Percentiles rank a stretch among this genome's conserved stretches.
phyloP scores from a whole-genome alignment of 768 basidiomycete species.

The Suillus sp. region DNA sequence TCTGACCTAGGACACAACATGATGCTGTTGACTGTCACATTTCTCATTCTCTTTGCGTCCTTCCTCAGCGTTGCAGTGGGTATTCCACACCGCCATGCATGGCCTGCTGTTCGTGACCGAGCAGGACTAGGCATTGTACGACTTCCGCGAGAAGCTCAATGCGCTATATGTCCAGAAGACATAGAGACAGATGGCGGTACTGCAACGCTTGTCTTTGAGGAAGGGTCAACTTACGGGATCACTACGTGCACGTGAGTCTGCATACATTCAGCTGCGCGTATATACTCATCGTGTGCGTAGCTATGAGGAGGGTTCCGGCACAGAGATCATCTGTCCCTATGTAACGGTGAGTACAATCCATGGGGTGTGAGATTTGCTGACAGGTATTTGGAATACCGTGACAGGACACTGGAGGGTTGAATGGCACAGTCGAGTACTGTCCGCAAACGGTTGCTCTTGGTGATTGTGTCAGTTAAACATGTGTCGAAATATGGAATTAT shows the following conservation, averaged over 20 bases:
- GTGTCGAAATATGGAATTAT: background rate
- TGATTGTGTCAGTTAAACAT: background rate
- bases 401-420: constrained; percentile 3
- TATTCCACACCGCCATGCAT: background rate
- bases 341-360: background rate
- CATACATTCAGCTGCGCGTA: background rate
- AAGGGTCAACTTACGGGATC: background rate
- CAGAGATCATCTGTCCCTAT: background rate
- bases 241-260: constrained; percentile 1
- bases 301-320: constrained; percentile 1
- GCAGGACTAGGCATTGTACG: background rate
- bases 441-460: background rate
- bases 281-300: background rate
- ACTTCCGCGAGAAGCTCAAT: background rate
- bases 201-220: background rate
- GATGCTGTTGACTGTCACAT: background rate
- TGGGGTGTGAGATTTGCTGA: background rate
- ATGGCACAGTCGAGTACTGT: background rate
- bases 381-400: background rate
- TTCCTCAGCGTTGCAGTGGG: background rate
- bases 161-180: constrained; percentile 4
- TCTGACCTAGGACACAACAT: background rate
- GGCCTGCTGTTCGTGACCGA: too few species aligned
- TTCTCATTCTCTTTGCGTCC: background rate
- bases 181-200: background rate